Conservation (phyloP, 306 rosid species). For the Crotalaria pallida region DNA sequence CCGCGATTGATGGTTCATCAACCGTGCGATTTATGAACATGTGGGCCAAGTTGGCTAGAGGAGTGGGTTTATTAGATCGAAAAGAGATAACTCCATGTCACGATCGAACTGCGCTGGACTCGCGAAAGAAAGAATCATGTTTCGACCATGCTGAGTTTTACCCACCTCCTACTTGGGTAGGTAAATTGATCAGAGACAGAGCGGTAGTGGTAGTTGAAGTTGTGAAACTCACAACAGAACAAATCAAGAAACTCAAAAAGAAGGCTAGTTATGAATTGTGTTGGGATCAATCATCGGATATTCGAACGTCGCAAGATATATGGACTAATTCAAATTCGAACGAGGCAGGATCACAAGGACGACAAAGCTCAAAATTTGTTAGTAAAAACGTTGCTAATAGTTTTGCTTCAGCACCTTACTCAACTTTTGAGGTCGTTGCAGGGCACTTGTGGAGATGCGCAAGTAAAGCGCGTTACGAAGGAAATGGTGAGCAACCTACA, state of each 20-base stretch:
- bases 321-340: no score
- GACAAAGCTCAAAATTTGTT: no score
- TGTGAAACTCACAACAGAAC: conserved; percentile 12
- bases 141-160: conserved; percentile 1
- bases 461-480: conserved; percentile 22
- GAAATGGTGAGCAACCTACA: conserved; percentile 18
- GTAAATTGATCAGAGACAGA: background rate
- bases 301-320: no score
- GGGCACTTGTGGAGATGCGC: conserved; percentile 35
- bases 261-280: background rate
- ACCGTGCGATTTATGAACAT: conserved; percentile 15
- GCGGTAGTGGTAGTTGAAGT: background rate
- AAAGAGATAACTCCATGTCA: background rate
- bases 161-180: conserved; percentile 20
- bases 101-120: background rate
- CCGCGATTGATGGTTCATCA: conserved; percentile 14
- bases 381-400: no score
- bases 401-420: background rate
- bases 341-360: no score
- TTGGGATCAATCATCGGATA: no score
- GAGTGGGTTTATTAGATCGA: background rate
- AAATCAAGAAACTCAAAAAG: background rate
- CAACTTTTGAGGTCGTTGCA: conserved; percentile 30
- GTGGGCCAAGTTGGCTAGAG: conserved; percentile 36
- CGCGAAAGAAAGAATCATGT: background rate